Base-by-base conservation (phyloP, 768 basidiomycete species). In the Mycena chlorophos region DNA sequence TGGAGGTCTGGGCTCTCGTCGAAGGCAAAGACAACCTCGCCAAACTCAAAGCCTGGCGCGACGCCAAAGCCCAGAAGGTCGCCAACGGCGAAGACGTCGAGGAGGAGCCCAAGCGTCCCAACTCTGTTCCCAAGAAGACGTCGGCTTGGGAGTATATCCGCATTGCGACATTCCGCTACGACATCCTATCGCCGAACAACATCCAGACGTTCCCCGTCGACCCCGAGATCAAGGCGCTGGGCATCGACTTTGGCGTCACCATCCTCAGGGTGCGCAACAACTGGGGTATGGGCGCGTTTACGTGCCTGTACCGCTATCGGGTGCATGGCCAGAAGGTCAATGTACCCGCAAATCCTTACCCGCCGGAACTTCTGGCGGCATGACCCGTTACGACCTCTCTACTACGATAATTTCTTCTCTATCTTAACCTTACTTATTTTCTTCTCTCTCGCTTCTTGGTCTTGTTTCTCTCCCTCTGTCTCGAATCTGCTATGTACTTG, bases 1-100 rank as follows among this genome's bases (percentile, higher is more conserved):
- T 98, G 84, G 92, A 97, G 63, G 82, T 96, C 4, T 96, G 94
- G 94, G 94, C 86, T 0, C 70, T 94, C 61, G 81, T 96, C 29
- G 94, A 97, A 60, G 91, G 89, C 10, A 57, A 65, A 49, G 88
- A 90, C 48, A 91, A 94, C 61, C 52, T 84, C 5, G 79, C 70
- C 30, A 88, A 85, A 67, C 75, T 90, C 26, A 65, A 65, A 25
- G 78, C 72, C 51, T 91, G 86, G 76, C 74, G 72, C 59, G 77
- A 71, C 58, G 75, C 78, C 66, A 76, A 73, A 65, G 71, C 68
- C 30, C 67, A 66, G 50, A 63, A 63, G 54, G 66, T 66, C 49
- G 73, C 70, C 30, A 71, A 71, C 58, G 71, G 48, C 49, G 60
- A 51, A 68, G 72, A 23, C 63, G 58, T 25, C 49, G 71, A 68